These are phyloP conservation scores for Tetraselmis striata DNA, from an alignment of 139 green algal genomes.

Conservation along the genomic window DNA sequence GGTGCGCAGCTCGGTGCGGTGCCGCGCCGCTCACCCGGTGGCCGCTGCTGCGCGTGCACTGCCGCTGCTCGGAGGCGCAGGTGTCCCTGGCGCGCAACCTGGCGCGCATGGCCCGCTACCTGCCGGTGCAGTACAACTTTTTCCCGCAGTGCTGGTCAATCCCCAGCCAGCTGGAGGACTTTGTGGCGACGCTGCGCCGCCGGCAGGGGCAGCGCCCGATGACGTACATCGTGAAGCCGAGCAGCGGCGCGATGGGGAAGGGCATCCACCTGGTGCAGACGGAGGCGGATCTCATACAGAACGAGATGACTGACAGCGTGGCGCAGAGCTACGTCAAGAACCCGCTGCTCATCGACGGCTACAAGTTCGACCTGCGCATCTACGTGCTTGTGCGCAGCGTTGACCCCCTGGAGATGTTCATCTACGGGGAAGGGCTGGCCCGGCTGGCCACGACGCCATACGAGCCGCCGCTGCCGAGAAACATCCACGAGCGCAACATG, in stretches of 20 bases:
- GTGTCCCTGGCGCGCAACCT: constrained; percentile 32
- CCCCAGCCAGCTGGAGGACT: constrained; percentile 34
- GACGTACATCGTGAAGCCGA: constrained; percentile 51
- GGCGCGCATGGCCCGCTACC: constrained; percentile 24
- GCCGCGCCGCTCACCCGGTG: neutral
- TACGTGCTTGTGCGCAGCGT: constrained; percentile 55
- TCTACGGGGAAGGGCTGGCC: constrained; percentile 62
- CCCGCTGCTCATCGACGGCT: constrained; percentile 55
- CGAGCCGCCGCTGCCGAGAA: constrained; percentile 37
- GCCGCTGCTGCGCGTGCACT: neutral
- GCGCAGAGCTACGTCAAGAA: constrained; percentile 46
- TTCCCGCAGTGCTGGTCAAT: constrained; percentile 21
- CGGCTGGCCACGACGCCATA: constrained; percentile 63
- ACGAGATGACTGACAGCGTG: constrained; percentile 26
- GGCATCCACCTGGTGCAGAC: constrained; percentile 67
- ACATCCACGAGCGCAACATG: constrained; percentile 43
- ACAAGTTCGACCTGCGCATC: constrained; percentile 66
- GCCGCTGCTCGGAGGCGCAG: no score
- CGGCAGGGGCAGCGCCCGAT: neutral
- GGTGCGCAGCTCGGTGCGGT: neutral
- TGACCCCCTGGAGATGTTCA: constrained; percentile 58
- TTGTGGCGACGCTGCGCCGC: constrained; percentile 23
- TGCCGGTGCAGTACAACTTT: constrained; percentile 30
- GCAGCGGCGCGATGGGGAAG: constrained; percentile 26
- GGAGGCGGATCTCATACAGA: constrained; percentile 16